phyloP scores from a whole-genome alignment of 805 yeast genomes.

The Starmerella powellii region DNA sequence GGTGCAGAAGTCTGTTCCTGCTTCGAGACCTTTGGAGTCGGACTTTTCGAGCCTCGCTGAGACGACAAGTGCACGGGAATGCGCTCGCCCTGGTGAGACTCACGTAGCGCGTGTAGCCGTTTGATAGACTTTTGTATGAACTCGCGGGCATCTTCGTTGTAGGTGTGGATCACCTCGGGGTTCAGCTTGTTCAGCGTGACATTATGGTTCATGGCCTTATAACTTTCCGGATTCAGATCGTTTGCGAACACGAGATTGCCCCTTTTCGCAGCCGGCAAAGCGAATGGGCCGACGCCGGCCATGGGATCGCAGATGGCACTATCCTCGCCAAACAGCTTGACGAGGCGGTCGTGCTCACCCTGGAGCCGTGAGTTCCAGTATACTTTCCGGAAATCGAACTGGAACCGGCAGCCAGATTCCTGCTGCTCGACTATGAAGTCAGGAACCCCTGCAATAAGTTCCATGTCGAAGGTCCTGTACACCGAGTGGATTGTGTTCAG shows the following conservation, averaged over 20 bases:
- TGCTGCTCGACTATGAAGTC: slow-evolving; percentile 67
- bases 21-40: too few relatives aligned
- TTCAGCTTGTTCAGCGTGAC: slow-evolving; percentile 50
- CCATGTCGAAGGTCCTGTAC: slow-evolving; percentile 88
- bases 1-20: too few relatives aligned
- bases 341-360: slow-evolving; percentile 81
- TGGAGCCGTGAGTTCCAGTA: slow-evolving; percentile 95
- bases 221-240: slow-evolving; percentile 84
- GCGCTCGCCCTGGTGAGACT: too few relatives aligned
- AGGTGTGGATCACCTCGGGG: slow-evolving; percentile 43
- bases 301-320: slow-evolving; percentile 86
- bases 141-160: slow-evolving; percentile 70
- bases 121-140: slow-evolving; percentile 54
- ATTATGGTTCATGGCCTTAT: slow-evolving; percentile 54
- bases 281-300: slow-evolving; percentile 99
- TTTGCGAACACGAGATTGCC: slow-evolving; percentile 74
- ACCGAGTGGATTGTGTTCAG: slow-evolving; percentile 74
- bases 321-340: slow-evolving; percentile 45
- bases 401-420: slow-evolving; percentile 76
- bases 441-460: slow-evolving; percentile 71
- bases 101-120: slow-evolving; percentile 37
- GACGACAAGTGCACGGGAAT: too few relatives aligned
- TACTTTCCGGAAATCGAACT: slow-evolving; percentile 82
- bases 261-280: slow-evolving; percentile 87
- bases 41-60: too few relatives aligned